These are phyloP conservation scores for Helotiales sp. DNA, from an alignment of 2,329 filamentous ascomycete genomes.

Conservation along the genomic window DNA sequence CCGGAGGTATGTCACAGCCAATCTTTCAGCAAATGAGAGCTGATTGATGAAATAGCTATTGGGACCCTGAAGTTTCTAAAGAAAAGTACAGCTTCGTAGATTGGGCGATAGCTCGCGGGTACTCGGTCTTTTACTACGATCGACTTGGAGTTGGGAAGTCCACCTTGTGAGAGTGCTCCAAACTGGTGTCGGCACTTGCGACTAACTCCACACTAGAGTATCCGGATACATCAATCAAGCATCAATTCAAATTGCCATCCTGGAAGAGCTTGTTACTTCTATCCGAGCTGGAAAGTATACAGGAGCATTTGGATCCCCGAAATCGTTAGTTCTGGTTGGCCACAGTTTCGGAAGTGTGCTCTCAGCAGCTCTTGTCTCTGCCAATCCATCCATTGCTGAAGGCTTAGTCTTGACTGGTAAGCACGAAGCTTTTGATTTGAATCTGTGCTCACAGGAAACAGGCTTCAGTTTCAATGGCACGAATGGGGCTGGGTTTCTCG, in stretches of 20 bases:
- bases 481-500: background rate
- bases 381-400: conserved; percentile 46
- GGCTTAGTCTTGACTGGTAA: background rate
- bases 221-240: background rate
- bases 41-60: conserved; percentile 36
- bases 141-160: conserved; percentile 31
- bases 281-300: background rate
- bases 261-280: background rate
- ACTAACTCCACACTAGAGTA: background rate
- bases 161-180: background rate
- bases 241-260: background rate
- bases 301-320: conserved; percentile 23
- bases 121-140: conserved; percentile 45
- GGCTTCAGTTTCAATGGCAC: background rate
- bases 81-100: conserved; percentile 45
- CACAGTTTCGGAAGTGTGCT: conserved; percentile 67
- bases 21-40: background rate
- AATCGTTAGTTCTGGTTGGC: conserved; percentile 61
- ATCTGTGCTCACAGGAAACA: background rate
- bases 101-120: conserved; percentile 40
- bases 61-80: conserved; percentile 40
- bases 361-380: conserved; percentile 57
- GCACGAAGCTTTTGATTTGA: background rate
- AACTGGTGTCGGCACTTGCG: background rate
- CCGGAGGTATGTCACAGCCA: background rate